Evolutionary conservation across 2,329 filamentous ascomycete species (phyloP).

Genomic region (Hypomyces perniciosus): DNA sequence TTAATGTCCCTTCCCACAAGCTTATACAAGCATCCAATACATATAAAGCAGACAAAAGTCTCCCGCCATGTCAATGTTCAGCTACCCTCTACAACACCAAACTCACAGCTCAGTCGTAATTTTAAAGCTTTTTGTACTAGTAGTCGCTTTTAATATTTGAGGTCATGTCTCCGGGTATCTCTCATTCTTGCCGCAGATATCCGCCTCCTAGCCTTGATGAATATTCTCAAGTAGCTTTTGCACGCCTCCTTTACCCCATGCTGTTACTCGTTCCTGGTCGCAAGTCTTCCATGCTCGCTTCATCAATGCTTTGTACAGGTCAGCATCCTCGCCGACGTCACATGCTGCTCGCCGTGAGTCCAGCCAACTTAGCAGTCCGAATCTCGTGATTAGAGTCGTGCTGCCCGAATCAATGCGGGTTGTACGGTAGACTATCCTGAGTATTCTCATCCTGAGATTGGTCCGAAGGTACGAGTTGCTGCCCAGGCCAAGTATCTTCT

Average conservation of each 20-base stretch:
- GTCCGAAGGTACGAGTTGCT: constrained; percentile 58
- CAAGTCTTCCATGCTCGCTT: constrained; percentile 57
- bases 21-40: too few species aligned
- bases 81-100: too few species aligned
- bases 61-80: too few species aligned
- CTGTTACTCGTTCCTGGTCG: constrained; percentile 57
- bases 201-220: too few species aligned
- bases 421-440: constrained; percentile 60
- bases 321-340: constrained; percentile 35
- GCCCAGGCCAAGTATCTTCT: constrained; percentile 66
- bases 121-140: too few species aligned
- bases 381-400: constrained; percentile 73
- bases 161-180: constrained; percentile 14
- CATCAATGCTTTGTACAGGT: constrained; percentile 49
- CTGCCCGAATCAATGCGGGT: constrained; percentile 65
- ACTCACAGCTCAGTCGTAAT: too few species aligned
- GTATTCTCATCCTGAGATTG: constrained; percentile 52
- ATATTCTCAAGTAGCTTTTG: constrained; percentile 22
- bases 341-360: constrained; percentile 50
- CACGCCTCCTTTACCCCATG: constrained; percentile 58
- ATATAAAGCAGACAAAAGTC: too few species aligned
- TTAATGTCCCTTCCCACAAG: too few species aligned
- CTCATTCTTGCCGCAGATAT: constrained; percentile 7
- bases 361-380: constrained; percentile 70
- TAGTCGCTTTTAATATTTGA: too few species aligned